Conservation (phyloP, 179 eudicot species). For the Silene vulgaris region DNA sequence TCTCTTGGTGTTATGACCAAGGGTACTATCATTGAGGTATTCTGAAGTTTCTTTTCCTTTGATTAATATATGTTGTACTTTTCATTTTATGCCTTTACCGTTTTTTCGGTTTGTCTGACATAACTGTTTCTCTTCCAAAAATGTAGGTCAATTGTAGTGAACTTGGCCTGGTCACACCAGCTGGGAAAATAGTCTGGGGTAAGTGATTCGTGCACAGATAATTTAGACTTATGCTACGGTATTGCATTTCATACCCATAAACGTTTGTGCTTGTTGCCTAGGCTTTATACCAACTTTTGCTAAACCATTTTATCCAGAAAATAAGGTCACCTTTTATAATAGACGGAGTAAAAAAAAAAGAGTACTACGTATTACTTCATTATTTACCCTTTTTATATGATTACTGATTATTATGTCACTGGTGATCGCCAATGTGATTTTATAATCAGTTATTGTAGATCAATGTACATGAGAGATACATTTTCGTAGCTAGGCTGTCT, state of each 20-base stretch:
- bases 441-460: background rate
- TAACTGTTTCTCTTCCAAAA: background rate
- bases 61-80: background rate
- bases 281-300: too few relatives aligned
- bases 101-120: background rate
- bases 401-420: too few relatives aligned
- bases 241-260: too few relatives aligned
- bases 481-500: background rate
- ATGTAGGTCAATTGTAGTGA: slow-evolving; percentile 85
- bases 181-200: slow-evolving; percentile 99
- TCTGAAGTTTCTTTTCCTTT: background rate
- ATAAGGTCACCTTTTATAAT: too few relatives aligned
- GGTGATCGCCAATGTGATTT: background rate
- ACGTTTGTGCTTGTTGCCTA: too few relatives aligned
- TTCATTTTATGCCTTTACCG: background rate
- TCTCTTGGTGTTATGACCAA: slow-evolving; percentile 89
- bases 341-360: too few relatives aligned
- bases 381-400: background rate
- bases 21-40: slow-evolving; percentile 94
- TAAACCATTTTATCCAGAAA: too few relatives aligned
- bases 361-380: too few relatives aligned
- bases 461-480: too few relatives aligned
- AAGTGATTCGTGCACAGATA: slow-evolving; percentile 24
- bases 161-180: slow-evolving; percentile 93
- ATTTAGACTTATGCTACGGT: too few relatives aligned